phyloP scores from a whole-genome alignment of 1,284 basidiomycete species.

The Wolfiporia cocos region DNA sequence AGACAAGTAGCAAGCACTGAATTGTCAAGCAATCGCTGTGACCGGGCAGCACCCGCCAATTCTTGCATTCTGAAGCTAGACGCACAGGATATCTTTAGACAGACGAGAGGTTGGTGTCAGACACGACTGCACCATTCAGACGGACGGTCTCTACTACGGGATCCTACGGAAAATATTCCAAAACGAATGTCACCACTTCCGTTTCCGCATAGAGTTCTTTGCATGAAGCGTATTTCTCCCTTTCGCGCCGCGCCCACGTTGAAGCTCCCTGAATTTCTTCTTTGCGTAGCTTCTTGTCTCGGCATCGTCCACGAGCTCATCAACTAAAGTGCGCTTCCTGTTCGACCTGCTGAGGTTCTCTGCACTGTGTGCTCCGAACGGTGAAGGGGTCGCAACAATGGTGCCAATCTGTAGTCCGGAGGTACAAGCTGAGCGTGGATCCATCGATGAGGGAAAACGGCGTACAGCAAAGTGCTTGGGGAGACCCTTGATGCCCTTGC shows the following conservation, averaged over 20 bases:
- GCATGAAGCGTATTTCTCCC: conserved; percentile 71
- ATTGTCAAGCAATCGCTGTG: too few relatives aligned
- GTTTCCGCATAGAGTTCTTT: conserved; percentile 55
- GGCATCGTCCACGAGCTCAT: conserved; percentile 85
- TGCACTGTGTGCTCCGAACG: conserved; percentile 68
- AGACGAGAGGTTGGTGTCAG: too few relatives aligned
- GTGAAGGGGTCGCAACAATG: conserved; percentile 70
- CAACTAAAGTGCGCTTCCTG: conserved; percentile 80
- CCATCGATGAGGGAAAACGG: conserved; percentile 7
- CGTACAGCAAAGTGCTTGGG: conserved; percentile 88
- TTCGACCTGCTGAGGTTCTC: conserved; percentile 66
- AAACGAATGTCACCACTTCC: conserved; percentile 75
- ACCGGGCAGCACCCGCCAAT: too few relatives aligned
- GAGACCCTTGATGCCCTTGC: conserved; percentile 79
- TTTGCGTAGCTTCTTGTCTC: conserved; percentile 87
- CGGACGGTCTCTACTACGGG: too few relatives aligned
- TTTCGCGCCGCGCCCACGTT: conserved; percentile 63
- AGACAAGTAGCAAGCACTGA: too few relatives aligned
- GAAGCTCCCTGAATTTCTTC: conserved; percentile 87
- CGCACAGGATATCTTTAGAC: too few relatives aligned
- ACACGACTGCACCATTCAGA: too few relatives aligned
- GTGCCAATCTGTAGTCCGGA: conserved; percentile 68
- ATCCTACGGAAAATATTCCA: too few relatives aligned
- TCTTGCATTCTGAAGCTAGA: too few relatives aligned
- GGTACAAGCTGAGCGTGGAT: background rate